Evolutionary conservation across 2,329 filamentous ascomycete genomes (phyloP).

Genomic region (Hypoxylon rubiginosum): DNA sequence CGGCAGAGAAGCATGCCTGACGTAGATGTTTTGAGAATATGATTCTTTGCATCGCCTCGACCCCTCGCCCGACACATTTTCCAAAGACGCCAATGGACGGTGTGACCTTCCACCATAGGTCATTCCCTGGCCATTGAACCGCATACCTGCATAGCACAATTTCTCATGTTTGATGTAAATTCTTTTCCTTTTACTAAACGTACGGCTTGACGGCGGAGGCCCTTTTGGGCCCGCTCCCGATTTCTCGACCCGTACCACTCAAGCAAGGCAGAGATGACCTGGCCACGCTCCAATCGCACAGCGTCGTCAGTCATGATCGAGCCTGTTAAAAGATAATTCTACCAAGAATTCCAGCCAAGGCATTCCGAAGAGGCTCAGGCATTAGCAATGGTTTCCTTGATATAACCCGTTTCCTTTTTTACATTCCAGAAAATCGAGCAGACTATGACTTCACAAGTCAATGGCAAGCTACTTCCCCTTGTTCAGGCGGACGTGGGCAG

Average conservation of each 20-base stretch:
- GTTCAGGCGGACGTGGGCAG: constrained; percentile 12
- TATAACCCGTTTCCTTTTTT: constrained; percentile 6
- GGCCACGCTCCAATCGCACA: not conserved
- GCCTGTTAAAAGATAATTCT: constrained; percentile 2
- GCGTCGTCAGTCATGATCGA: constrained; percentile 3
- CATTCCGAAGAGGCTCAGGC: constrained; percentile 10
- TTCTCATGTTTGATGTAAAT: constrained; percentile 13
- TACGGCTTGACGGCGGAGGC: not conserved
- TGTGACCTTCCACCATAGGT: constrained; percentile 44
- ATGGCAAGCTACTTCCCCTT: constrained; percentile 10
- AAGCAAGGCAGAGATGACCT: constrained; percentile 1
- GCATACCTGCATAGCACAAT: constrained; percentile 19
- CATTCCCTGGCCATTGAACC: constrained; percentile 48
- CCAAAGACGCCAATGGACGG: constrained; percentile 50
- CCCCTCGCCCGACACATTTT: constrained; percentile 29
- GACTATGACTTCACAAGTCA: not conserved
- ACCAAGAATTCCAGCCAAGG: constrained; percentile 5
- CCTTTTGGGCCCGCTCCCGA: constrained; percentile 3
- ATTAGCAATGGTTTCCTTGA: constrained; percentile 27
- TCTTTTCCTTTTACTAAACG: constrained; percentile 9
- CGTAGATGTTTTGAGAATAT: constrained; percentile 63
- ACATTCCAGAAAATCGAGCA: constrained; percentile 1
- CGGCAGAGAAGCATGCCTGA: constrained; percentile 71
- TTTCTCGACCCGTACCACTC: constrained; percentile 10
- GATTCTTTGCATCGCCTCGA: constrained; percentile 37